Evolutionary conservation across 805 yeast species (phyloP).

Genomic region (Cyberlindnera euphorbiiphila): DNA sequence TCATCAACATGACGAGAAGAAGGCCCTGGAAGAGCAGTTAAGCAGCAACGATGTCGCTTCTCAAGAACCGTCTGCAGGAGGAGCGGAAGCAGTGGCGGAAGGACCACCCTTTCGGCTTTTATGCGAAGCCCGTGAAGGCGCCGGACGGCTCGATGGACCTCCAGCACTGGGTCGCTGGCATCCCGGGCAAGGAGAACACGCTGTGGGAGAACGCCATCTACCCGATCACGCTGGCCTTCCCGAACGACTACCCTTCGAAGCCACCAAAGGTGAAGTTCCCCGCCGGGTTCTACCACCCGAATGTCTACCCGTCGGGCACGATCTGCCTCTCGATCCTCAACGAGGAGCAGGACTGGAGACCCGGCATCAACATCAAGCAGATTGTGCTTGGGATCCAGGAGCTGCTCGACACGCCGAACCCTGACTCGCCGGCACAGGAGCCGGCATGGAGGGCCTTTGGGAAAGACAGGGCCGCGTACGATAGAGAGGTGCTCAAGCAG

Average conservation of each 20-base stretch:
- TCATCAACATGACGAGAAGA: background rate
- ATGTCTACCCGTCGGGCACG: constrained; percentile 96
- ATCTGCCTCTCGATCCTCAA: constrained; percentile 89
- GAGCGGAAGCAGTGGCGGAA: constrained; percentile 97
- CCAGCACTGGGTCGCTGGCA: constrained; percentile 89
- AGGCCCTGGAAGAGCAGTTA: background rate
- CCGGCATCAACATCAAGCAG: constrained; percentile 89
- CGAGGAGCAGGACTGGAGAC: constrained; percentile 97
- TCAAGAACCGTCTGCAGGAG: constrained; percentile 70
- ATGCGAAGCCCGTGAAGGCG: constrained; percentile 82
- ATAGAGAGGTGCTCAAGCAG: constrained; percentile 75
- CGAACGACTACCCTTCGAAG: constrained; percentile 92
- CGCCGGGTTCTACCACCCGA: constrained; percentile 90
- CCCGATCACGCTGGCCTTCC: constrained; percentile 77
- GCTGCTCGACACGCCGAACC: constrained; percentile 83
- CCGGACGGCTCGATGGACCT: constrained; percentile 81
- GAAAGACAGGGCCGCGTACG: constrained; percentile 65
- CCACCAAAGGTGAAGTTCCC: constrained; percentile 95
- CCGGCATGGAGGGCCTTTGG: constrained; percentile 90
- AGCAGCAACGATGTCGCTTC: constrained; percentile 12
- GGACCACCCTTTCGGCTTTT: constrained; percentile 97
- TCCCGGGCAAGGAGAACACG: constrained; percentile 88
- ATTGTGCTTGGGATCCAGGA: constrained; percentile 91
- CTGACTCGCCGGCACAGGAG: constrained; percentile 95
- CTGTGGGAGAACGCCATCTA: constrained; percentile 88